These are phyloP conservation scores for Torulaspora microellipsoides DNA, from an alignment of 805 yeast genomes.

Conservation along the genomic window DNA sequence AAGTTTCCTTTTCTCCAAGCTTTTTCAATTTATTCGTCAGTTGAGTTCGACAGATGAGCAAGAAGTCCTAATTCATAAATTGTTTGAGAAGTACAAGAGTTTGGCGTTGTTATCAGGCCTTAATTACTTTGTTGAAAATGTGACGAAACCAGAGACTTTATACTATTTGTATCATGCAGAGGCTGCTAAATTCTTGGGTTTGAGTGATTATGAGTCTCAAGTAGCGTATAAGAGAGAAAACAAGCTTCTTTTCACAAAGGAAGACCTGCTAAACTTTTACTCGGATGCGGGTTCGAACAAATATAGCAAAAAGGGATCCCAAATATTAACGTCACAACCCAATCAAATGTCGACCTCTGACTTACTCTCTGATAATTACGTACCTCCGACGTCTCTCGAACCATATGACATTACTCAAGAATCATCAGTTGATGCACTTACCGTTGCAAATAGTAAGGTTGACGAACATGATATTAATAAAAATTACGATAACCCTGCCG, in stretches of 20 bases:
- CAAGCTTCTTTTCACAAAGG: constrained; percentile 21
- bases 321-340: constrained; percentile 23
- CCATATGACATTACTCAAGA: constrained; percentile 1
- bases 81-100: constrained; percentile 27
- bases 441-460: not conserved
- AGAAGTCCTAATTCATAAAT: constrained; percentile 19
- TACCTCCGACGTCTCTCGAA: constrained; percentile 7
- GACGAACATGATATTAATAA: constrained; percentile 3
- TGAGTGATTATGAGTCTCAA: constrained; percentile 28
- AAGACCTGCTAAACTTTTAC: constrained; percentile 32
- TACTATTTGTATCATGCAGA: constrained; percentile 31
- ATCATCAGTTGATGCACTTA: constrained; percentile 5
- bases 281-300: constrained; percentile 30
- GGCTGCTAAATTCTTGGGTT: constrained; percentile 27
- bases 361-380: constrained; percentile 18
- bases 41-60: constrained; percentile 13
- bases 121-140: constrained; percentile 24
- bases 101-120: constrained; percentile 33
- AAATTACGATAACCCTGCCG: not conserved
- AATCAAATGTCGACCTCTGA: constrained; percentile 24
- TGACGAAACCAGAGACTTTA: constrained; percentile 14
- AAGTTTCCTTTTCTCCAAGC: constrained; percentile 17
- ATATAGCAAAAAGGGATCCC: constrained; percentile 29
- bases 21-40: constrained; percentile 17
- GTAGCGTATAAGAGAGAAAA: constrained; percentile 18